Base-by-base conservation (phyloP, 2,329 filamentous ascomycete genomes). In the Madurella fahalii region DNA sequence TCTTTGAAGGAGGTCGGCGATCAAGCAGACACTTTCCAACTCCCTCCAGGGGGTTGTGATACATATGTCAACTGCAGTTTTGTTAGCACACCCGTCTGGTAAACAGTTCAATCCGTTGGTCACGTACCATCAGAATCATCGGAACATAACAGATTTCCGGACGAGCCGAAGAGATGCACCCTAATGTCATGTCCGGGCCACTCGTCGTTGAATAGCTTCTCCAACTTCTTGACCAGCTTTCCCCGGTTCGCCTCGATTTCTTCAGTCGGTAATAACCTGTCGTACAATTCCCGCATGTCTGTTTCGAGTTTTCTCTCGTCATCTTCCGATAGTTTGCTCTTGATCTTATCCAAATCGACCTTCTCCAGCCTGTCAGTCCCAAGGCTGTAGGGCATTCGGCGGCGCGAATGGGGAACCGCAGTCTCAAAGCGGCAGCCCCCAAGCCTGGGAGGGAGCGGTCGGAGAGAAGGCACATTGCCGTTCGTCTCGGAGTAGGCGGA, bases 141-240 rank as follows among this genome's bases (percentile, higher is more conserved):
- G 34, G 93, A 96, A 72, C 91, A 96, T 53, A 99, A 77, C 69
- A 94, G 76, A 71, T 99, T 99, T 46, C 94, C 94, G 4, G 94
- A 97, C 5, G 94, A 97, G n/a, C 94, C 94, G 79, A 99, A 99
- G 15, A 97, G 84, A 69, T 94, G 87, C 37, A 96, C 94, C 62
- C 83, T 85, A 66, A 96, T 96, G 58, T 95, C 82, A 65, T 90
- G 87, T 1, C 89, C 90, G 1, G 94, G 94, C 90, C 93, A 99
- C 68, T 95, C 85, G 8, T 89, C 82, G 65, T 95, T 94, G 68
- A 99, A 84, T 40, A 97, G 83, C 62, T 81, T 86, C 71, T 96
- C 89, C 65, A 99, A 74, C 74, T 97, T 99, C 61, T 79, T 76
- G n/a, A 96, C 84, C 63, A 99, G 82, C 65, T 82, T 84, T 60